phyloP scores from a whole-genome alignment of 2,329 filamentous ascomycete species.

The Dothiorella sarmentorum region DNA sequence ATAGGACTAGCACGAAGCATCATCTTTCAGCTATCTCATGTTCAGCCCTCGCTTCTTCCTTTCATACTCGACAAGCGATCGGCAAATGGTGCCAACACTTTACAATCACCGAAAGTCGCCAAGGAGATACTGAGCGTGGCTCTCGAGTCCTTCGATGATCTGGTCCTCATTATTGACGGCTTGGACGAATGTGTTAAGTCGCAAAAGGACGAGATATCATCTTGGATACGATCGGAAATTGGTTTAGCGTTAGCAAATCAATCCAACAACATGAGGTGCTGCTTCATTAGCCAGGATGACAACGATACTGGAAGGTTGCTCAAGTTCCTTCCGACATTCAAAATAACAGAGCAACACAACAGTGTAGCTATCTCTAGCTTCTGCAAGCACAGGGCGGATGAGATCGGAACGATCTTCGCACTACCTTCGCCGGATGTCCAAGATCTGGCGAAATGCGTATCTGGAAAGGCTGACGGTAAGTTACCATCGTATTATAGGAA shows the following conservation, averaged over 20 bases:
- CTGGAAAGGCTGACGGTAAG: neutral
- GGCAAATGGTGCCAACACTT: constrained; percentile 7
- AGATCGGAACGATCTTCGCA: neutral
- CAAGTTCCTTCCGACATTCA: constrained; percentile 1
- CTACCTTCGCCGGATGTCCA: neutral
- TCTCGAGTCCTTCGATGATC: constrained; percentile 18
- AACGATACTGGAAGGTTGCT: constrained; percentile 28
- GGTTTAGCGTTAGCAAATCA: neutral
- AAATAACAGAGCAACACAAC: neutral
- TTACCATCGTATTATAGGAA: neutral
- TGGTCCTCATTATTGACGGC: constrained; percentile 44
- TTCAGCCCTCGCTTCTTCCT: constrained; percentile 27
- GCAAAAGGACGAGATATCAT: constrained; percentile 29
- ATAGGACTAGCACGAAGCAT: constrained; percentile 32
- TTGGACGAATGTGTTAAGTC: constrained; percentile 40
- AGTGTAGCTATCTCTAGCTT: neutral
- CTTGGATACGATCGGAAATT: constrained; percentile 26
- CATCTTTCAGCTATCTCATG: constrained; percentile 32
- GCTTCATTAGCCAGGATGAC: constrained; percentile 33
- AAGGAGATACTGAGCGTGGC: neutral
- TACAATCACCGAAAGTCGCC: neutral
- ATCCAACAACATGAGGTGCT: constrained; percentile 25
- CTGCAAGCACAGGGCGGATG: neutral
- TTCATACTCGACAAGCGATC: constrained; percentile 31
- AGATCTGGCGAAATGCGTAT: neutral